phyloP scores from a whole-genome alignment of 164 flowering plant species.

The Chimonanthus salicifolius region DNA sequence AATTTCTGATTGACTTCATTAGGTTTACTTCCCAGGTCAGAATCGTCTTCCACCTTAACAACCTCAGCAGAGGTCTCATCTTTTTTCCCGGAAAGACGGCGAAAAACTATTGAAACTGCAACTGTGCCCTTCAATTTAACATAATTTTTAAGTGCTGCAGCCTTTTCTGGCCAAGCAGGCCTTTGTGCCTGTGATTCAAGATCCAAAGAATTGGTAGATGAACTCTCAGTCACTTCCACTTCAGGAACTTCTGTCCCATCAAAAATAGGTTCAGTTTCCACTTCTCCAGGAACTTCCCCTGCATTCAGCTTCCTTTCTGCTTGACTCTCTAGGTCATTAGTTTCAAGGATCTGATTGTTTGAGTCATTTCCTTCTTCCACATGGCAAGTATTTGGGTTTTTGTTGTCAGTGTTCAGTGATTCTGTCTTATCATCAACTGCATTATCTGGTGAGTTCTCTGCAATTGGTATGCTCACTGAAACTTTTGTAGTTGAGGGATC shows the following conservation, averaged over 20 bases:
- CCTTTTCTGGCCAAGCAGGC: conserved; percentile 69
- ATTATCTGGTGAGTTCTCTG: conserved; percentile 9
- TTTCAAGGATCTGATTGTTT: conserved; percentile 11
- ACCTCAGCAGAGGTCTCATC: conserved; percentile 24
- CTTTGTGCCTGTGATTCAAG: conserved; percentile 31
- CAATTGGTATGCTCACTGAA: conserved; percentile 2
- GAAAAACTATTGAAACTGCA: conserved; percentile 55
- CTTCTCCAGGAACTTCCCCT: conserved; percentile 32
- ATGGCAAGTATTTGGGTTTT: conserved; percentile 11
- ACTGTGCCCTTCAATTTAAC: conserved; percentile 53
- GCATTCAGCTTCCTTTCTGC: conserved; percentile 14
- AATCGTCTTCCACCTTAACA: conserved; percentile 23
- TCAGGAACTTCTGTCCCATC: conserved; percentile 64
- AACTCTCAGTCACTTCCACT: conserved; percentile 34
- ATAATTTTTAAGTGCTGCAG: conserved; percentile 49
- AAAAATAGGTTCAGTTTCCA: conserved; percentile 51
- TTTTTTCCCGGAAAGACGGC: conserved; percentile 66
- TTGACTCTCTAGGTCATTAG: conserved; percentile 13
- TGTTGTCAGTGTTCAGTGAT: conserved; percentile 16
- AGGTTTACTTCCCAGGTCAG: conserved; percentile 24
- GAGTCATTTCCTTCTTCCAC: conserved; percentile 12
- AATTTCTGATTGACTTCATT: conserved; percentile 32
- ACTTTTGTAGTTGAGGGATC: not conserved
- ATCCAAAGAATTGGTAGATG: conserved; percentile 33
- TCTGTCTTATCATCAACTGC: conserved; percentile 15